Base-by-base conservation (phyloP, 2,329 filamentous ascomycete species). In the Chrysoporthe austroafricana region DNA sequence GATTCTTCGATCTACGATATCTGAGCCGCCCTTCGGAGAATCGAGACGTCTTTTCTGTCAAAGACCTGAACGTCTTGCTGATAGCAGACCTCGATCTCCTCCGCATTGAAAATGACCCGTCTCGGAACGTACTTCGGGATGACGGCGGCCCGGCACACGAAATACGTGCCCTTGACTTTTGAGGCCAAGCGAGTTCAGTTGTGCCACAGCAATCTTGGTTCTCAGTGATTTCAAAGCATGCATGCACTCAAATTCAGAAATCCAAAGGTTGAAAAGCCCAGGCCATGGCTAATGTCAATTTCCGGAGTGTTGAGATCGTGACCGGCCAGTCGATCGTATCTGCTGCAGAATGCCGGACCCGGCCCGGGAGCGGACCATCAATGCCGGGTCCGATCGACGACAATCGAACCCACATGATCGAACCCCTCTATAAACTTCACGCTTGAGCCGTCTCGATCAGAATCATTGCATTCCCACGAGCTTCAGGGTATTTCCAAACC, bases 281-380 rank as follows among this genome's bases (percentile, higher is more conserved):
- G 32, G 4, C 16, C 1, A 26, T 11, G 5, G 9, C 21, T 11
- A 26, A n/a, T 14, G 26, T 32, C 16, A 56, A 18, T 18, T 7
- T 4, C 7, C 32, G n/a, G 18, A 39, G 16, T 26, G 32, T 57
- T 32, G 8, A 16, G 6, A n/a, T 39, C 32, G 11, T 32, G 44
- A 18, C n/a, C 16, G 5, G 11, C 52, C 18, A n/a, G 54, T 4
- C 32, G 16, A 16, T 18, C 54, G 14, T 32, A 48, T 63, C 59
- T 57, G n/a, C 21, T 52, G 13, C 39, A 32, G 6, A 62, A 46
- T 39, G 54, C 54, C 54, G 34, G 54, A n/a, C 32, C 54, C 54
- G 54, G 54, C 54, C 54, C 54, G 54, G 54, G 54, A 57, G 54
- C 54, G 54, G 54, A 57, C 26, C 11, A 11, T 57, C 13, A 11